Base-by-base conservation (phyloP, 1,139 yeast genomes). In the Blastobotrys petasosporus region DNA sequence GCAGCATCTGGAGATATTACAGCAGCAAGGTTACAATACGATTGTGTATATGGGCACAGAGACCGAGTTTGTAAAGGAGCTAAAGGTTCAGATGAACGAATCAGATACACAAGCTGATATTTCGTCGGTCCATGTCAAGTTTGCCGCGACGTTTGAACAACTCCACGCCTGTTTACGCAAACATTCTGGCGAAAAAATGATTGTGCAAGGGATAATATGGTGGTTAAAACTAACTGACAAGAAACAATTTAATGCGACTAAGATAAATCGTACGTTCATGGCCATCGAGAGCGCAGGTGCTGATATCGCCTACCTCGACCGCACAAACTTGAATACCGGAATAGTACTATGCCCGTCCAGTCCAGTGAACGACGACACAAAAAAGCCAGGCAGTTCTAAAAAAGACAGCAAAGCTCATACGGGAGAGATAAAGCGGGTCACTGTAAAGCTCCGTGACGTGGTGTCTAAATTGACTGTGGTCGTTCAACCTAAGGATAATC, bases 41-140 rank as follows among this genome's bases (percentile, higher is more conserved):
- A 7, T 37, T 15, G 29, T 41, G 13, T 41, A 41, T 41, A 33
- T 41, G 11, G 44, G 44, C 10, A 25, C 32, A 3, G 39, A 33
- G 12, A n/a, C 13, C n/a, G 37, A 33, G 15, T 17, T 41, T 10
- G 16, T 41, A 9, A 31, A 30, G 16, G 41, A 38, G 20, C 16
- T 38, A 2, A 15, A 38, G 20, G 25, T 23, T 8, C 17, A 34
- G 37, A 34, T 17, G 13, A 17, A 20, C 37, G 25, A 20, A 20
- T 20, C 25, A 20, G 25, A 20, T 33, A 9, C 15, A 33, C 7
- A 7, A 12, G 15, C 17, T 6, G 9, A 33, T 5, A 11, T 13
- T 7, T 9, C 10, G 4, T 12, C 36, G 17, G 16, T 9, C 17
- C 3, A 11, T 12, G 17, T 33, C 3, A 12, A 13, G 9, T 33